Conservation (phyloP, 2,329 filamentous ascomycete genomes). For the Aspergillus intermedius region DNA sequence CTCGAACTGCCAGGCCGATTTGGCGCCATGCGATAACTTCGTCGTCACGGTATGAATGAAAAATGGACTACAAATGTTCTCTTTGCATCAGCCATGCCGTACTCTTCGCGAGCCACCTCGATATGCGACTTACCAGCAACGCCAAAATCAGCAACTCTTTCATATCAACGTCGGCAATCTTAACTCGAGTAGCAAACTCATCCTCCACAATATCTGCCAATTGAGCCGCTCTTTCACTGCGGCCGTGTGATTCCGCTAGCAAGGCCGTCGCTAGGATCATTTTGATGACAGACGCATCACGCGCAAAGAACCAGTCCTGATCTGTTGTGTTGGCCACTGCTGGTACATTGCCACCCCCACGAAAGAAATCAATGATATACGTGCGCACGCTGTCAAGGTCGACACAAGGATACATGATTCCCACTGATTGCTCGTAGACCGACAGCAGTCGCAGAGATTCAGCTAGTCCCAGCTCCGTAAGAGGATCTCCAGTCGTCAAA, state of each 20-base stretch:
- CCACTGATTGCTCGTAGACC: slow-evolving; percentile 79
- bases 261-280: slow-evolving; percentile 71
- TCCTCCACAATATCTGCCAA: slow-evolving; percentile 31
- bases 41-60: slow-evolving; percentile 42
- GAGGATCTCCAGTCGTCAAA: slow-evolving; percentile 55
- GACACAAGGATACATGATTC: slow-evolving; percentile 81
- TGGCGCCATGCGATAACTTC: slow-evolving; percentile 46
- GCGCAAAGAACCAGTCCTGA: slow-evolving; percentile 32
- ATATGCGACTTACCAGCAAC: slow-evolving; percentile 17
- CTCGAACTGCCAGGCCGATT: slow-evolving; percentile 43
- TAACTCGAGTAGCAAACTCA: slow-evolving; percentile 26
- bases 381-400: slow-evolving; percentile 63
- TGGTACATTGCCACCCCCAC: slow-evolving; percentile 1
- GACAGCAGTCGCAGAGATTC: slow-evolving; percentile 71
- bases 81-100: background rate
- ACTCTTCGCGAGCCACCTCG: background rate
- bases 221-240: slow-evolving; percentile 51
- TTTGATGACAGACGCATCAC: slow-evolving; percentile 65
- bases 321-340: slow-evolving; percentile 9
- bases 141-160: slow-evolving; percentile 30
- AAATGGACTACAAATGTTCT: slow-evolving; percentile 21
- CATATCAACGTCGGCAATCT: slow-evolving; percentile 33
- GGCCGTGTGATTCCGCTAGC: slow-evolving; percentile 67
- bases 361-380: slow-evolving; percentile 22
- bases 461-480: slow-evolving; percentile 65